Percentiles rank a stretch among this genome's conserved stretches.
Evolutionary conservation across 441 rosid species (phyloP).

Genomic region (Adansonia rubrostipa): DNA sequence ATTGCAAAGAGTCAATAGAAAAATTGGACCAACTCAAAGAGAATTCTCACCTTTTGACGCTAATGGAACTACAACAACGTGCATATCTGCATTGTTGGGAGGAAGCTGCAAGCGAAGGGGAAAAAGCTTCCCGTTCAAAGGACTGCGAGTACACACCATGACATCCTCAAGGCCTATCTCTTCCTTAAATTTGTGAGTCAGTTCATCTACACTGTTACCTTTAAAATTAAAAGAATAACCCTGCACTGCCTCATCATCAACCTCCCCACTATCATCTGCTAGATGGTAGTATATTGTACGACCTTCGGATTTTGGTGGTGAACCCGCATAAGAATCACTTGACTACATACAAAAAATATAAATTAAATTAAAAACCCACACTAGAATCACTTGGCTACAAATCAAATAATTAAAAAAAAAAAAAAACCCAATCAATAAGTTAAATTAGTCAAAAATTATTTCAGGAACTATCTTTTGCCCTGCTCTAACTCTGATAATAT

Average conservation of each 20-base stretch:
- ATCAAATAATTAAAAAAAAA: too few relatives aligned
- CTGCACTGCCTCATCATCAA: constrained; percentile 9
- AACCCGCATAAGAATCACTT: constrained; percentile 12
- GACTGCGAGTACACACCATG: constrained; percentile 10
- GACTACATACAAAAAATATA: neutral
- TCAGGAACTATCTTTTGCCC: too few relatives aligned
- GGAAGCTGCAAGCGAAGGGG: constrained; percentile 11
- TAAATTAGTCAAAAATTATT: neutral
- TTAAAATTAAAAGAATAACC: constrained; percentile 5
- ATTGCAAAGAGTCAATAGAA: too few relatives aligned
- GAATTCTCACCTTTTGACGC: neutral
- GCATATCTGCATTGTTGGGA: constrained; percentile 16
- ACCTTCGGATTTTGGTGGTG: constrained; percentile 11
- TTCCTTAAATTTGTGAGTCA: constrained; percentile 3
- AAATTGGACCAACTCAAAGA: neutral
- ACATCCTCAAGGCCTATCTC: constrained; percentile 7
- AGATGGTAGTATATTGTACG: neutral
- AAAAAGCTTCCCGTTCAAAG: constrained; percentile 13
- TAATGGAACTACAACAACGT: constrained; percentile 3
- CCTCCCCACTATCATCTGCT: constrained; percentile 1
- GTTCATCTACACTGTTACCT: constrained; percentile 3
- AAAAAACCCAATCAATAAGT: neutral
- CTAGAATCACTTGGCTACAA: too few relatives aligned
- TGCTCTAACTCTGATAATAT: too few relatives aligned
- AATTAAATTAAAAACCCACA: neutral